Evolutionary conservation across 2,329 filamentous ascomycete genomes (phyloP), one percentile per base, ranked within the genome.

Genomic region (Colletotrichum sp.): DNA sequence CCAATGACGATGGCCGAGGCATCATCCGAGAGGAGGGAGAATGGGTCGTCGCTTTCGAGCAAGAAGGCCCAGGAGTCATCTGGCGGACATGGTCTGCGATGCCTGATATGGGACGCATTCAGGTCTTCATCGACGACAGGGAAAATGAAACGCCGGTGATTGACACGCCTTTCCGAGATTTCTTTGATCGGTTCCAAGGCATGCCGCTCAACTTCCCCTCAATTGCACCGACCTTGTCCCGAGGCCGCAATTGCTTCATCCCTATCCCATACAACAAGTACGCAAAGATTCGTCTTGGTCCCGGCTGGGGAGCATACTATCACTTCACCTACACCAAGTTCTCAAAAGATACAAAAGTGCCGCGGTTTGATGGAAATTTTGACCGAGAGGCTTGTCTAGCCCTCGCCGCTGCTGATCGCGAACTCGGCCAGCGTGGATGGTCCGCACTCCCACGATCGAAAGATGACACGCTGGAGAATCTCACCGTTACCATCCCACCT

Each of bases 61-160:
- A 71, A 21, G 31, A 29, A 6, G 71, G 71, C n/a, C 71, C 71
- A 8, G 71, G 71, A n/a, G 71, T 73, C 15, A 71, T 73, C 27
- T 73, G 71, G 71, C 62, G 71, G 4, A 66, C 43, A 5, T 73
- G 71, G 71, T 73, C 71, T n/a, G 71, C 71, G 7, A 73, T 71
- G 71, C 71, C 71, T 2, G 71, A 67, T 8, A n/a, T 33, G 18
- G 71, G 71, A 13, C 71, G 57, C 29, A 66, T 73, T 4, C 67
- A 73, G 43, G 63, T 73, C 21, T 73, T 73, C 34, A 63, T 71
- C 43, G 71, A 71, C 33, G 62, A 73, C 33, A 34, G 43, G 29
- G 24, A 66, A 2, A 9, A 66, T 29, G 55, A 13, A 5, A 13
- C 51, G 27, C 71, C 71, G n/a, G 62, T 61, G 12, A 11, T 73